phyloP scores from a whole-genome alignment of 148 eudicot species.

The Rhododendron ferrugineum region DNA sequence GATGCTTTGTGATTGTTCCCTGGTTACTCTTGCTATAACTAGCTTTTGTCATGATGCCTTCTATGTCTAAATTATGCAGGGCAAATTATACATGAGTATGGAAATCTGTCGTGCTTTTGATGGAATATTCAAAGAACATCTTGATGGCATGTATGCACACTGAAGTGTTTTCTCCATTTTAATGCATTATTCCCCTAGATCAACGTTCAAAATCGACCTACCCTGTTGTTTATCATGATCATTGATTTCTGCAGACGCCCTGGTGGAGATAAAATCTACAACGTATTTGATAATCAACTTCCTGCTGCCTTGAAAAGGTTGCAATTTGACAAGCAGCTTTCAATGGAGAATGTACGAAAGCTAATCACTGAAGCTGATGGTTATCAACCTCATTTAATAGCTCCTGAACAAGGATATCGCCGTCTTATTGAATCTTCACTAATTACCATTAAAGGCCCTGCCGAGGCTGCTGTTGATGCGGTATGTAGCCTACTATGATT shows the following conservation, averaged over 20 bases:
- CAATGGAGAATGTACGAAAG: slow-evolving; percentile 90
- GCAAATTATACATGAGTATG: slow-evolving; percentile 88
- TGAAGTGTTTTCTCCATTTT: not conserved
- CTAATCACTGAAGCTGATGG: slow-evolving; percentile 98
- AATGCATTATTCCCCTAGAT: slow-evolving; percentile 1
- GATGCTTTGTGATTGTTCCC: not conserved
- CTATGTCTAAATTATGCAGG: slow-evolving; percentile 42
- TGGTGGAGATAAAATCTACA: slow-evolving; percentile 91
- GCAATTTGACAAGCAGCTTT: slow-evolving; percentile 96
- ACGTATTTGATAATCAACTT: slow-evolving; percentile 92
- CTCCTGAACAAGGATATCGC: slow-evolving; percentile 97
- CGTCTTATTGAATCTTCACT: slow-evolving; percentile 90
- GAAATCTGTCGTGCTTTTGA: slow-evolving; percentile 94
- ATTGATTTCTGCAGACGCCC: slow-evolving; percentile 62
- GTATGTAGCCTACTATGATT: slow-evolving; percentile 35
- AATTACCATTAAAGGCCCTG: slow-evolving; percentile 86
- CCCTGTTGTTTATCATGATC: not conserved
- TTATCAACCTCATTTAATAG: slow-evolving; percentile 97
- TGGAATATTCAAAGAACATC: slow-evolving; percentile 95
- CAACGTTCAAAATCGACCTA: not conserved
- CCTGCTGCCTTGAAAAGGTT: slow-evolving; percentile 96
- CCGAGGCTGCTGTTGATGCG: slow-evolving; percentile 91
- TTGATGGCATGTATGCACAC: slow-evolving; percentile 82
- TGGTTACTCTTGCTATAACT: not conserved
- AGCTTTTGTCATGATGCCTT: slow-evolving; percentile 2